A percentile compares a stretch with the other conserved stretches of the same genome.
phyloP scores from a whole-genome alignment of 208 protist genomes.

The Trypanosoma vivax region DNA sequence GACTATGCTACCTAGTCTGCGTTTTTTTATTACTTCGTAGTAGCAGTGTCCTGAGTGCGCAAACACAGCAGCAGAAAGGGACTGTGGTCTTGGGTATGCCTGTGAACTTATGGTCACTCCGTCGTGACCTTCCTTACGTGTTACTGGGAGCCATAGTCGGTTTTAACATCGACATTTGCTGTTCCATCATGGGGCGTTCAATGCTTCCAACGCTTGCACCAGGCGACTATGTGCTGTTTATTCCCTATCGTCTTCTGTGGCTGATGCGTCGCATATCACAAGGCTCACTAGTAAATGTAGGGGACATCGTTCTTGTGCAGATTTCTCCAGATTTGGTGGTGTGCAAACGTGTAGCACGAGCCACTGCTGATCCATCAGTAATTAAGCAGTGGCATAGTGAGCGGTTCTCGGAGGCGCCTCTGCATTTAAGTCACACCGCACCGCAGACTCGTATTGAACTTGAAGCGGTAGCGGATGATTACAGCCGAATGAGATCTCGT shows the following conservation, averaged over 20 bases:
- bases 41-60: background rate
- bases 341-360: slow-evolving; percentile 69
- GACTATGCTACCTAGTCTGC: background rate
- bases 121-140: slow-evolving; percentile 52
- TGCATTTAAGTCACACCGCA: background rate
- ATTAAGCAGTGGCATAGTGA: slow-evolving; percentile 33
- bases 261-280: slow-evolving; percentile 20
- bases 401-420: slow-evolving; percentile 30
- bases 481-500: slow-evolving; percentile 3
- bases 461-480: background rate
- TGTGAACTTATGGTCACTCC: slow-evolving; percentile 14
- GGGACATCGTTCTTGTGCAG: slow-evolving; percentile 65
- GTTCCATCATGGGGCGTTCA: slow-evolving; percentile 57
- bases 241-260: slow-evolving; percentile 46
- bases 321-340: slow-evolving; percentile 56
- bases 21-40: background rate
- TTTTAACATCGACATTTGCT: slow-evolving; percentile 61
- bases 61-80: background rate
- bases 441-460: background rate
- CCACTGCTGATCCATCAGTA: slow-evolving; percentile 23
- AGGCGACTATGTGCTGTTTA: slow-evolving; percentile 57
- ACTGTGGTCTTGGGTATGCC: slow-evolving; percentile 2
- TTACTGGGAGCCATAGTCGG: slow-evolving; percentile 60
- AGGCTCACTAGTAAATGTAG: slow-evolving; percentile 23
- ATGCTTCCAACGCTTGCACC: slow-evolving; percentile 72